Evolutionary conservation across 208 protist species (phyloP).

Genomic region (Lotmaria passim): DNA sequence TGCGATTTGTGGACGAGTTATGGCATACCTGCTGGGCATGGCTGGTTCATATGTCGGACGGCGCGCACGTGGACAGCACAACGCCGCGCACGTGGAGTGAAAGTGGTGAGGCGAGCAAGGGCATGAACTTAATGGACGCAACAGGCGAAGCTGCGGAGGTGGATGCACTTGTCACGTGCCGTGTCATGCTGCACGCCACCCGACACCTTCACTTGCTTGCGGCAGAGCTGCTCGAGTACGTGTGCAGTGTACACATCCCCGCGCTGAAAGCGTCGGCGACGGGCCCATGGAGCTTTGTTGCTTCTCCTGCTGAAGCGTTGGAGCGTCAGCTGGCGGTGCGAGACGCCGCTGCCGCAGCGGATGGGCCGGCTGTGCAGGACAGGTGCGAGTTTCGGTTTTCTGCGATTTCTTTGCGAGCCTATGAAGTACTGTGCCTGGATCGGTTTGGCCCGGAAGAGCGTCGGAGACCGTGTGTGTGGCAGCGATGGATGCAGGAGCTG

Average conservation of each 20-base stretch:
- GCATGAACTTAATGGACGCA: too few relatives aligned
- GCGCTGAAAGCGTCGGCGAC: neutral
- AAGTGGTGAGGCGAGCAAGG: neutral
- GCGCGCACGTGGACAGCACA: neutral
- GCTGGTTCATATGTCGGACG: neutral
- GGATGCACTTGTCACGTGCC: constrained; percentile 24
- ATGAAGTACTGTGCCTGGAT: constrained; percentile 25
- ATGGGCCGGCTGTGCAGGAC: neutral
- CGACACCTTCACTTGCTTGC: constrained; percentile 17
- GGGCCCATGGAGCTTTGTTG: neutral
- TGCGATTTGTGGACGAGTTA: neutral
- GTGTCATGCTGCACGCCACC: constrained; percentile 6
- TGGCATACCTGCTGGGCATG: constrained; percentile 7
- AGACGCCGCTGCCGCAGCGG: neutral
- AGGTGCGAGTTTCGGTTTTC: constrained; percentile 11
- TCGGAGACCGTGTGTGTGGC: constrained; percentile 30
- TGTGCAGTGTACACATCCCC: constrained; percentile 19
- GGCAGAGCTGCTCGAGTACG: constrained; percentile 16
- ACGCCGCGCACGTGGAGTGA: neutral
- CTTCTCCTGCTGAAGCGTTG: constrained; percentile 23
- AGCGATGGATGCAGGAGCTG: constrained; percentile 29
- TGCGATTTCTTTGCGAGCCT: constrained; percentile 10
- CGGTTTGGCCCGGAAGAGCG: constrained; percentile 16
- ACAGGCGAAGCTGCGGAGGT: neutral
- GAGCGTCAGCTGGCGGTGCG: neutral